Evolutionary conservation across 2,329 filamentous ascomycete genomes (phyloP), one percentile per base, ranked within the genome.

Genomic region (Iodosphaeria phyllophila): DNA sequence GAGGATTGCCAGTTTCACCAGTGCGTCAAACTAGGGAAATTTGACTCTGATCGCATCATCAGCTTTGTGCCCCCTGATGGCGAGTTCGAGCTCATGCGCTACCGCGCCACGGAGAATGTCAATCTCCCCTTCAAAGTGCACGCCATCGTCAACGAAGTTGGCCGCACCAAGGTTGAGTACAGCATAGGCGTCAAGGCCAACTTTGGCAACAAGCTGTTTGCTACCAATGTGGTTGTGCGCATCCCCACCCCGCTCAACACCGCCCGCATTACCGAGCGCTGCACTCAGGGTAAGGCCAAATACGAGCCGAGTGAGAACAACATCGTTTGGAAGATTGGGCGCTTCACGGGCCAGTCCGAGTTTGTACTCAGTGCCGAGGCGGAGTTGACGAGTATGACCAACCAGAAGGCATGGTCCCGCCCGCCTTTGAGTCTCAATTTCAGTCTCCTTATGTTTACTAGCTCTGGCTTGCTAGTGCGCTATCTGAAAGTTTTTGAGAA

Each of bases 401-500:
- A 92, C 42, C 84, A 95, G 49, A 92, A 92, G 45, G 80, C 82
- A 4, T 98, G 89, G 91, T 91, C 79, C 37, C 64, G 89, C 27
- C 91, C 91, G 24, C 89, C 89, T 4, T 56, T 98, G 32, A 93
- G 74, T 50, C 56, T 98, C 50, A 89, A 71, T 50, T 98, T 98
- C 44, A 89, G 77, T 34, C 52, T 98, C 41, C 62, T 98, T 41
- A 98, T 98, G 91, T 98, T 98, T 46, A 98, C 89, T 12, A 92
- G 82, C 45, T 91, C 78, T 1, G 89, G 89, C 1, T 48, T 98
- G 44, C 47, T 98, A 35, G 89, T 98, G 29, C 62, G 91, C 24
- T 98, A 98, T 49, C 54, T 98, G 29, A 98, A 98, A 55, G 89
- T 98, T 2, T 98, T 98, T 56, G 89, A 98, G 58, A 98, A 98